Base-by-base conservation (phyloP, 2,329 filamentous ascomycete species). In the Aspergillus sp. region DNA sequence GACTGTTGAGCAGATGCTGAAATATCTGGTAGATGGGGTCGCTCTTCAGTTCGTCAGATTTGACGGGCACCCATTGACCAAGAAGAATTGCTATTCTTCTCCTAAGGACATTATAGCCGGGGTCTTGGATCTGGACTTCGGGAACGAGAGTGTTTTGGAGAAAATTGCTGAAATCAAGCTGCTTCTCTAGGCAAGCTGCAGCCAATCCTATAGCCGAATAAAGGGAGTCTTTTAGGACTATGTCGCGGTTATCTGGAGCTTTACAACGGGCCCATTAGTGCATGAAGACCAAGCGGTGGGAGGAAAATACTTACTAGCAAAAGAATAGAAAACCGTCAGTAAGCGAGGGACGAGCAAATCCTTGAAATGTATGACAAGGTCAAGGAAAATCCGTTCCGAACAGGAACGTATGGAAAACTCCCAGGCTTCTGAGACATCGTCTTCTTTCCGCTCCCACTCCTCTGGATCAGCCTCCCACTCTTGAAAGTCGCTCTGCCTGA, bases 391-490 rank as follows among this genome's bases (percentile, higher is more conserved):
- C 74, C 93, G 96, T 74, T 99, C 95, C 0, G 95, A 89, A 70
- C 93, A 98, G 2, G 93, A 91, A 32, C 93, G 87, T 53, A 98
- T 88, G 57, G 93, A 90, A 78, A 93, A 97, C 68, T 98, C 92
- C 83, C 90, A 98, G 1, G 89, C 90, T 64, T 91, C 90, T 36
- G 89, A 87, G 58, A 90, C 85, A 59, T 88, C 89, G 67, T 96
- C 91, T 77, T 97, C 92, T 66, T 89, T 87, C 62, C 90, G 88
- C 73, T 97, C 93, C 93, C 95, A 99, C 53, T 96, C 92, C 72
- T 99, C 91, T 0, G 93, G 91, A 57, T 96, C 92, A 68, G 96
- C 89, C 70, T 96, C 89, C 95, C 95, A 99, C 57, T 91, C 89
- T 60, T 91, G 87, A 1, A 98, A 83, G 73, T 99, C 95, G 51